Base-by-base conservation (phyloP, 331 rosid genomes). In the Spiraea crenata region DNA sequence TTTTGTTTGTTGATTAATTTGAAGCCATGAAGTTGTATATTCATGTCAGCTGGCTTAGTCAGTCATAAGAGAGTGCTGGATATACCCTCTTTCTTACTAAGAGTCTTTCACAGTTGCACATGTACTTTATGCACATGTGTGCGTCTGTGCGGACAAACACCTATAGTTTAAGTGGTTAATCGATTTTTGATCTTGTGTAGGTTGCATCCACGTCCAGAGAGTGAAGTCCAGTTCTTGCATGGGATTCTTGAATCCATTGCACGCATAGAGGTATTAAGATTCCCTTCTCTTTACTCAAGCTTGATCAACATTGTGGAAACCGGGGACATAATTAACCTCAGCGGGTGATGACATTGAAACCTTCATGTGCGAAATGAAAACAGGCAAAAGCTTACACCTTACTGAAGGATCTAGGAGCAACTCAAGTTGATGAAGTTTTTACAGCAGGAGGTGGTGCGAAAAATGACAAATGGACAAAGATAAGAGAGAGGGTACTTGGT, bases 191-290 rank as follows among this genome's bases (percentile, higher is more conserved):
- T 64, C 51, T 65, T 70, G 41, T 71, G 76, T 85, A 93, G 99
- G 82, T 75, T 93, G 71, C 85, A 81, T 70, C 98, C 98, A 57
- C 96, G 92, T 56, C 98, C 97, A 54, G 83, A 87, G 73, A 87
- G 80, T 72, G 95, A 90, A 68, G 89, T 44, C 5, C 88, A 90
- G 69, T 89, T 80, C 81, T 81, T 89, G 86, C 97, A 89, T 47
- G 98, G 97, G 70, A 84, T 89, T 71, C 79, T 93, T 57, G 98
- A 93, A 83, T 93, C 97, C 67, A 90, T 93, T 74, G 98, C 96
- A 0, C 96, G 92, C 25, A 90, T 89, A 56, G 98, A 93, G 98
- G 98, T 93, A 82, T 25, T 38, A 3, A 60, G 25, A 17, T 42
- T 69, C 25, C 45, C 52, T 52, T 49, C 35, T 20, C 35, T 57